Percentiles rank a stretch among this genome's conserved stretches.
phyloP scores from a whole-genome alignment of 352 stramenopile species.

The Plasmopara halstedii region DNA sequence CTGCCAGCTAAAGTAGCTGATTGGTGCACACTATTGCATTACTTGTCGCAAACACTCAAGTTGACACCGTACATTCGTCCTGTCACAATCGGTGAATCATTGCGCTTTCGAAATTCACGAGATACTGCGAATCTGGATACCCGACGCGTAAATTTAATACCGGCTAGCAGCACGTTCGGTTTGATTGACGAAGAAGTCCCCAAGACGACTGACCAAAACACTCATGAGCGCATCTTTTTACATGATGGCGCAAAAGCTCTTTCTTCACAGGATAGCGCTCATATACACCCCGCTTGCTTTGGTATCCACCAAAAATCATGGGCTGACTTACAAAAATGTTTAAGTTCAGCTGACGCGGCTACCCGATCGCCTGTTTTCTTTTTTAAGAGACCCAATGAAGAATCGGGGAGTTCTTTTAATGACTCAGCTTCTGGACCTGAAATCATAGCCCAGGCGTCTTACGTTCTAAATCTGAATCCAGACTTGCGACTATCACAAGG shows the following conservation, averaged over 20 bases:
- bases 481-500: constrained; percentile 67
- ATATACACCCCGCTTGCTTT: constrained; percentile 30
- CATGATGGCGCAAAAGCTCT: background rate
- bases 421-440: constrained; percentile 7
- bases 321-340: constrained; percentile 1
- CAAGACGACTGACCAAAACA: constrained; percentile 5
- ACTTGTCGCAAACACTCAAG: constrained; percentile 55
- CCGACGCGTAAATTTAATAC: constrained; percentile 18
- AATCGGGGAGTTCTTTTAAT: background rate
- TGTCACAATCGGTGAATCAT: constrained; percentile 21
- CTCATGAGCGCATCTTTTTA: background rate
- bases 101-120: constrained; percentile 11
- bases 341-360: constrained; percentile 12
- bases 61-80: constrained; percentile 48
- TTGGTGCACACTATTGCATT: constrained; percentile 34
- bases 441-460: constrained; percentile 40
- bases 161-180: constrained; percentile 15
- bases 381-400: background rate
- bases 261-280: constrained; percentile 7
- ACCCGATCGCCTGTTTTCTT: constrained; percentile 28
- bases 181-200: constrained; percentile 15
- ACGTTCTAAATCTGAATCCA: constrained; percentile 79
- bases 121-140: constrained; percentile 7
- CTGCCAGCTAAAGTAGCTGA: constrained; percentile 33
- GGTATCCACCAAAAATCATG: constrained; percentile 14